A percentile compares a stretch with the other conserved stretches of the same genome.
phyloP scores from a whole-genome alignment of 2,329 filamentous ascomycete species.

The Aspergillus aculeatinus region DNA sequence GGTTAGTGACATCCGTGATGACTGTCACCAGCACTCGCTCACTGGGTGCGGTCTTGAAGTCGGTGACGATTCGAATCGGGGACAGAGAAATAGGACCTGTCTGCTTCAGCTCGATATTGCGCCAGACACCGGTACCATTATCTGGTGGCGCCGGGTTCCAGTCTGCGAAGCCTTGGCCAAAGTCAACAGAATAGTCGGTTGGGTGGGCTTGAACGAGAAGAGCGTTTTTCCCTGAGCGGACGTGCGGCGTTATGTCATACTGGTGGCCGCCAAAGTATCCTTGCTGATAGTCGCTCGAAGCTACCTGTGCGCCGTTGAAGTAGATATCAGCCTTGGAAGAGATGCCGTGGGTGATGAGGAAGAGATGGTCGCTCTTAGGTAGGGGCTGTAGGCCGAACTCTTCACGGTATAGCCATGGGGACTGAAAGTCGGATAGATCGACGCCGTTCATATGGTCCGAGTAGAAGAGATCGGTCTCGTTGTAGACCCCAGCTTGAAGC shows the following conservation, averaged over 20 bases:
- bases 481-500: constrained; percentile 53
- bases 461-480: constrained; percentile 57
- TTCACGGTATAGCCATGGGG: constrained; percentile 60
- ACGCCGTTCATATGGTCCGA: constrained; percentile 52
- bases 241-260: constrained; percentile 53
- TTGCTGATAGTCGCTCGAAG: constrained; percentile 49
- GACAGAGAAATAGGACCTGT: constrained; percentile 52
- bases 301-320: constrained; percentile 57
- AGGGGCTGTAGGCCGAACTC: constrained; percentile 48
- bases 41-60: constrained; percentile 37
- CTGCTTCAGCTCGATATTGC: constrained; percentile 56
- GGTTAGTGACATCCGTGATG: constrained; percentile 33
- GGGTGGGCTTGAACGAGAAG: constrained; percentile 57
- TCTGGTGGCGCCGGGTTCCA: constrained; percentile 64
- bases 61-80: constrained; percentile 47
- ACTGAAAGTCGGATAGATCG: constrained; percentile 49
- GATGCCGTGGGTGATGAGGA: constrained; percentile 60
- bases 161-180: constrained; percentile 61
- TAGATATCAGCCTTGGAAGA: constrained; percentile 61
- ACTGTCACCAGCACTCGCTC: constrained; percentile 41
- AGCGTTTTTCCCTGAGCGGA: constrained; percentile 48
- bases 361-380: constrained; percentile 45
- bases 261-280: constrained; percentile 58
- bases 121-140: constrained; percentile 64
- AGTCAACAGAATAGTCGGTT: constrained; percentile 59